Percentiles rank a stretch among this genome's conserved stretches.
Conservation (phyloP, 1,139 yeast genomes). For the Saccharomyces hybrid region DNA sequence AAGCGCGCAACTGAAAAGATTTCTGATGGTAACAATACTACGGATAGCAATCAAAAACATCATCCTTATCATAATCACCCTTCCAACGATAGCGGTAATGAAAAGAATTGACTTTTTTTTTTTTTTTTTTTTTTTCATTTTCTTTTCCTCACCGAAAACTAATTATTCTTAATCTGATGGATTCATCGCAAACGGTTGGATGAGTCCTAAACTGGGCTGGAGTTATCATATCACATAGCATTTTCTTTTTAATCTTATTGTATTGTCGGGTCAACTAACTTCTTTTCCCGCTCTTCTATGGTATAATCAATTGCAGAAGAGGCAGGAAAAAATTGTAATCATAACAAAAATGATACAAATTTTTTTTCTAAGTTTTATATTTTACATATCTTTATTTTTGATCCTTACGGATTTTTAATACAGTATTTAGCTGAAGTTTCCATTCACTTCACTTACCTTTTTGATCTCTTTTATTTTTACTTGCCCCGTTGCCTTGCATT, state of each 20-base stretch:
- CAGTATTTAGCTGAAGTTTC: background rate
- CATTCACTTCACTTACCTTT: background rate
- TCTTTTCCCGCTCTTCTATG: background rate
- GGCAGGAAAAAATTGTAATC: background rate
- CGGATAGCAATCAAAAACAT: background rate
- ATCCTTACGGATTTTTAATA: background rate
- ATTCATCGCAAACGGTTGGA: background rate
- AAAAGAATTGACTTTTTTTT: background rate
- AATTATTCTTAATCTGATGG: background rate
- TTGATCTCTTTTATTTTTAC: background rate
- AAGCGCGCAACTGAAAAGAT: conserved; percentile 41
- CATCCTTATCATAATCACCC: conserved; percentile 2
- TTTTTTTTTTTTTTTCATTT: background rate
- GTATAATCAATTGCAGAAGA: background rate
- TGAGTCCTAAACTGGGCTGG: background rate
- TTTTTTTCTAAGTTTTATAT: background rate
- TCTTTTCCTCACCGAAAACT: background rate
- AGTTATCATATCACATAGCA: background rate
- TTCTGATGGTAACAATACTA: conserved; percentile 3
- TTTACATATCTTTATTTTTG: background rate
- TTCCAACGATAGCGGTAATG: background rate
- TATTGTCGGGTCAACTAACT: background rate
- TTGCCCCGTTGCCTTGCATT: background rate
- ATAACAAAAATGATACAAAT: background rate
- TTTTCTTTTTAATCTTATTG: background rate